Evolutionary conservation across 1,284 basidiomycete species (phyloP).

Genomic region (Schizopora paradoxa): DNA sequence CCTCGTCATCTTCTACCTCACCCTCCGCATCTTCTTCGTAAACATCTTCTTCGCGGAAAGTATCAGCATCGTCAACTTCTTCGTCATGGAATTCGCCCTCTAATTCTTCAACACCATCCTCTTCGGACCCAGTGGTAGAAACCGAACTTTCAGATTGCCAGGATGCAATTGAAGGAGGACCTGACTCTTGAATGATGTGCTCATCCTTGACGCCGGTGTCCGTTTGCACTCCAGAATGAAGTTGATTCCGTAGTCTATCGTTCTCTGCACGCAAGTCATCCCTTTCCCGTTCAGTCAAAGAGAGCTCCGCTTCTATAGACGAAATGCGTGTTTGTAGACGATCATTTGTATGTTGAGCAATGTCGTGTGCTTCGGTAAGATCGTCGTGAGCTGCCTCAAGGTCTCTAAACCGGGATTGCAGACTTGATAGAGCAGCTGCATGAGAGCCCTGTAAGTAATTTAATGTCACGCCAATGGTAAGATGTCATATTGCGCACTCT

Average conservation of each 20-base stretch:
- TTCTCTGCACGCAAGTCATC: no score
- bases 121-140: no score
- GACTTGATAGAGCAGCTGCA: conserved; percentile 5
- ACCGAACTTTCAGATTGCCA: conserved; percentile 4
- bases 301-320: no score
- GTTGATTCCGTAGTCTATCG: no score
- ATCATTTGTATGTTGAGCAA: no score
- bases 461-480: no score
- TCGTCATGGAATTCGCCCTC: conserved; percentile 1
- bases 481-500: conserved; percentile 5
- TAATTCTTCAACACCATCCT: conserved; percentile 7
- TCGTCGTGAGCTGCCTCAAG: conserved; percentile 16
- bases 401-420: conserved; percentile 4
- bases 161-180: neutral
- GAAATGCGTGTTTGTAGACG: no score
- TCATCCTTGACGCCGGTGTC: no score
- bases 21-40: conserved; percentile 10
- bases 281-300: no score
- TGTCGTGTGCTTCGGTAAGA: neutral
- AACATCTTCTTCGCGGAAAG: conserved; percentile 4
- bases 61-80: neutral
- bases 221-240: no score
- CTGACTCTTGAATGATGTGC: conserved; percentile 7
- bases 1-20: neutral
- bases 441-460: neutral